These are phyloP conservation scores for Pyrus hybrid DNA, from an alignment of 331 rosid genomes.

Conservation along the genomic window DNA sequence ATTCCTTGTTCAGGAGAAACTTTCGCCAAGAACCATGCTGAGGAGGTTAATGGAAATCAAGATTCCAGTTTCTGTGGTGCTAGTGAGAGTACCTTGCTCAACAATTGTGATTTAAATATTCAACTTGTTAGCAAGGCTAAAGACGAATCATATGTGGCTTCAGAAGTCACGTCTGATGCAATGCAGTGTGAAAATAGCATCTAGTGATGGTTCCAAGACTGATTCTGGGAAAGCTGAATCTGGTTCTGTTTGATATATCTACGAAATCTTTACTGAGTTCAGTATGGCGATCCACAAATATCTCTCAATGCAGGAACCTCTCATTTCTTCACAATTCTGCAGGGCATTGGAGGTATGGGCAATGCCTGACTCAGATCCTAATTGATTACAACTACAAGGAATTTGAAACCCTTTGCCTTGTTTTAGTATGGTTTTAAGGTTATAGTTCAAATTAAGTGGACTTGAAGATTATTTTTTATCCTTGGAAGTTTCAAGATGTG, in stretches of 20 bases:
- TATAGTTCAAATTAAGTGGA: neutral
- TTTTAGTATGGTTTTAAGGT: slow-evolving; percentile 5
- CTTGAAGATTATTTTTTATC: slow-evolving; percentile 13
- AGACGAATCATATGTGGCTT: slow-evolving; percentile 5
- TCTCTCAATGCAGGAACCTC: slow-evolving; percentile 11
- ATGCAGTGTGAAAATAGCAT: slow-evolving; percentile 28
- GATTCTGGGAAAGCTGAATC: slow-evolving; percentile 28
- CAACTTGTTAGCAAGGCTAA: slow-evolving; percentile 17
- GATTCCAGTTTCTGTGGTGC: slow-evolving; percentile 26
- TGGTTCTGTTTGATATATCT: slow-evolving; percentile 11
- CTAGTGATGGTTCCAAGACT: slow-evolving; percentile 27
- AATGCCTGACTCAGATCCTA: slow-evolving; percentile 17
- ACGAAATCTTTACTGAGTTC: neutral
- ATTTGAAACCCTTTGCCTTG: slow-evolving; percentile 14
- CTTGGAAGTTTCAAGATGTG: slow-evolving; percentile 17
- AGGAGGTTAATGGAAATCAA: slow-evolving; percentile 20
- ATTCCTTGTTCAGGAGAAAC: slow-evolving; percentile 21
- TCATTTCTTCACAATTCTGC: slow-evolving; percentile 29
- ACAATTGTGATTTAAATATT: slow-evolving; percentile 29
- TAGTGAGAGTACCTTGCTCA: slow-evolving; percentile 30
- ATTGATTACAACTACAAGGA: slow-evolving; percentile 23
- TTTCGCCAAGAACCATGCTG: slow-evolving; percentile 17
- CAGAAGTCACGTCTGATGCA: slow-evolving; percentile 32
- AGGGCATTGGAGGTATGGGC: slow-evolving; percentile 27
- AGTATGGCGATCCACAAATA: neutral